Conservation (phyloP, 345 rosid genomes). For the Toxicodendron radicans region DNA sequence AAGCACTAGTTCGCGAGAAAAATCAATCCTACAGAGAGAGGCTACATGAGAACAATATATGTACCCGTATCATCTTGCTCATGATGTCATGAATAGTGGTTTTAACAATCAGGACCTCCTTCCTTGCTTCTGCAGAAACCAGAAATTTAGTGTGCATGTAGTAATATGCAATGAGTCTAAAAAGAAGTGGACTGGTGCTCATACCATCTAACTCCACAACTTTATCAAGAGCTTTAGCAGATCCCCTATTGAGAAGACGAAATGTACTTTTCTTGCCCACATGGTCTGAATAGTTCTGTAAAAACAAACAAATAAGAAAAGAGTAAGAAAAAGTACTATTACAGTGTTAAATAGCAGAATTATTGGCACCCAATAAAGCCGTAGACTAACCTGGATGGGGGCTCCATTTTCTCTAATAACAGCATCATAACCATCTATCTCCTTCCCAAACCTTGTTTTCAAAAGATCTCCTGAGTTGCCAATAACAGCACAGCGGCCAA, state of each 20-base stretch:
- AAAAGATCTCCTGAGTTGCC: constrained; percentile 96
- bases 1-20: constrained; percentile 11
- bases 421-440: constrained; percentile 84
- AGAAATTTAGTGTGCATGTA: constrained; percentile 23
- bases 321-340: neutral
- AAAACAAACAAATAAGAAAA: constrained; percentile 18
- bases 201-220: constrained; percentile 97
- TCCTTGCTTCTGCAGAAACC: constrained; percentile 61
- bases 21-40: constrained; percentile 8
- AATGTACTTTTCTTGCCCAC: constrained; percentile 88
- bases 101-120: constrained; percentile 78
- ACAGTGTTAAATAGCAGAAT: constrained; percentile 12
- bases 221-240: constrained; percentile 98
- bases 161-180: constrained; percentile 1
- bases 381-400: constrained; percentile 64
- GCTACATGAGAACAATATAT: constrained; percentile 25
- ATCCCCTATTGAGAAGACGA: constrained; percentile 92
- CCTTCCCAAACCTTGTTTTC: constrained; percentile 84
- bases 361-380: constrained; percentile 5
- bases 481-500: constrained; percentile 86
- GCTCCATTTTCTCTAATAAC: constrained; percentile 95
- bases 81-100: constrained; percentile 95
- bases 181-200: constrained; percentile 13
- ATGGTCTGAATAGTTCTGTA: constrained; percentile 70
- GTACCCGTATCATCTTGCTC: constrained; percentile 92